phyloP scores from a whole-genome alignment of 2,329 filamentous ascomycete genomes.

The Knoxdaviesia proteae region DNA sequence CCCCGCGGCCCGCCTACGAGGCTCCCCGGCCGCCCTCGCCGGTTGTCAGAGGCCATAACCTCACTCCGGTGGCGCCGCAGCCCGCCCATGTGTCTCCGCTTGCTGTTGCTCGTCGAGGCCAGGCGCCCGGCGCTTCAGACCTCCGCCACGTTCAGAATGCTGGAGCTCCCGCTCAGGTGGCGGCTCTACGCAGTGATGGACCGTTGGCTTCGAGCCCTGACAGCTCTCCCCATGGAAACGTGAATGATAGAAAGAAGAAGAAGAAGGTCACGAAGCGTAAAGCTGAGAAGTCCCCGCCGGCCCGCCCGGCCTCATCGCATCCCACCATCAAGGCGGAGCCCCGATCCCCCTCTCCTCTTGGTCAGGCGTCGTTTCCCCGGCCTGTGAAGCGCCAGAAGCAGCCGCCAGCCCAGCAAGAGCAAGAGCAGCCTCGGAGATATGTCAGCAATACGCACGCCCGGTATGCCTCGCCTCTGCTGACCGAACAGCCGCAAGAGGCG shows the following conservation, averaged over 20 bases:
- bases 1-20: conserved; percentile 6
- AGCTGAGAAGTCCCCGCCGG: conserved; percentile 22
- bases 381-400: conserved; percentile 31
- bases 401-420: no score
- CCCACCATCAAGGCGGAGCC: conserved; percentile 44
- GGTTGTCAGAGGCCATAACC: conserved; percentile 52
- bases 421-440: no score
- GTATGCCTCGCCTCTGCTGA: no score
- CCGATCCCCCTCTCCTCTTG: conserved; percentile 38
- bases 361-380: conserved; percentile 27
- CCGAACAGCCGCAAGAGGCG: no score
- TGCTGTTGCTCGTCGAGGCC: conserved; percentile 10
- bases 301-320: conserved; percentile 22
- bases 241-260: conserved; percentile 24
- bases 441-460: no score
- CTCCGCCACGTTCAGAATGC: conserved; percentile 12
- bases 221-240: conserved; percentile 34
- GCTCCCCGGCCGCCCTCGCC: conserved; percentile 25
- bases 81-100: conserved; percentile 47
- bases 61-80: conserved; percentile 53
- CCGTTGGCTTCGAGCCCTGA: conserved; percentile 33
- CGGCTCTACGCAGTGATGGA: conserved; percentile 30
- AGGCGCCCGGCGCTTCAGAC: conserved; percentile 4
- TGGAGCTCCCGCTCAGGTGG: conserved; percentile 28
- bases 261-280: conserved; percentile 32